Conservation (phyloP, 208 protist genomes). For the Leishmania tropica region DNA sequence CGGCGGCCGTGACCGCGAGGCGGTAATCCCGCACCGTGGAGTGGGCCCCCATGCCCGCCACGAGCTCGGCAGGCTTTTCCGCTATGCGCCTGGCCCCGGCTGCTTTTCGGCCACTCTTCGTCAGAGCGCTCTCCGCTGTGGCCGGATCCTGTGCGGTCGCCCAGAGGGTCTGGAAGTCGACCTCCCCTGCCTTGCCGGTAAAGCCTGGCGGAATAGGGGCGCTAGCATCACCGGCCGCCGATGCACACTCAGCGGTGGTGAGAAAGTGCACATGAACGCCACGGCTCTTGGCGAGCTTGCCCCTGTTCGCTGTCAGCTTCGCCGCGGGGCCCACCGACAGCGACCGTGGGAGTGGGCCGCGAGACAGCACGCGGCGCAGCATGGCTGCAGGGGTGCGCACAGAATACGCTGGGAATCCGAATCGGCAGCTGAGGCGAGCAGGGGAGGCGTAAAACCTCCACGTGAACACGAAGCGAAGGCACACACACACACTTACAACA, state of each 20-base stretch:
- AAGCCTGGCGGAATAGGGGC: slow-evolving; percentile 36
- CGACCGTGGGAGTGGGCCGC: slow-evolving; percentile 57
- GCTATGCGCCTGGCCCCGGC: not conserved
- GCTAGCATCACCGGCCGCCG: not conserved
- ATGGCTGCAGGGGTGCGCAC: slow-evolving; percentile 20
- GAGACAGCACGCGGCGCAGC: slow-evolving; percentile 57
- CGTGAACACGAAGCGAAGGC: too few relatives aligned
- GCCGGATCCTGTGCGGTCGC: not conserved
- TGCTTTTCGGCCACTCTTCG: not conserved
- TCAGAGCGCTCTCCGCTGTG: not conserved
- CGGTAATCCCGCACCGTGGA: slow-evolving; percentile 67
- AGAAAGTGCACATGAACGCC: slow-evolving; percentile 31
- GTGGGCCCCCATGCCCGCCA: slow-evolving; percentile 32
- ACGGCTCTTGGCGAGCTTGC: slow-evolving; percentile 8
- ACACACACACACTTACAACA: not conserved
- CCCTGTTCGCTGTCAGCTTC: slow-evolving; percentile 14
- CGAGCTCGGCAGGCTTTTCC: slow-evolving; percentile 17
- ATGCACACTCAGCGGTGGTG: slow-evolving; percentile 10
- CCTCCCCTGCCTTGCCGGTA: slow-evolving; percentile 42
- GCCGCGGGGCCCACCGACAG: slow-evolving; percentile 25
- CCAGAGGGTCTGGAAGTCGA: slow-evolving; percentile 27
- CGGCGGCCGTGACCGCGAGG: slow-evolving; percentile 66
- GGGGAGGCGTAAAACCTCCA: not conserved
- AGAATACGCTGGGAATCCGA: slow-evolving; percentile 10
- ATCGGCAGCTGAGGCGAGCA: not conserved